A percentile compares a stretch with the other conserved stretches of the same genome.
Conservation (phyloP, 2,329 filamentous ascomycete species). For the Penicillium decumbens region DNA sequence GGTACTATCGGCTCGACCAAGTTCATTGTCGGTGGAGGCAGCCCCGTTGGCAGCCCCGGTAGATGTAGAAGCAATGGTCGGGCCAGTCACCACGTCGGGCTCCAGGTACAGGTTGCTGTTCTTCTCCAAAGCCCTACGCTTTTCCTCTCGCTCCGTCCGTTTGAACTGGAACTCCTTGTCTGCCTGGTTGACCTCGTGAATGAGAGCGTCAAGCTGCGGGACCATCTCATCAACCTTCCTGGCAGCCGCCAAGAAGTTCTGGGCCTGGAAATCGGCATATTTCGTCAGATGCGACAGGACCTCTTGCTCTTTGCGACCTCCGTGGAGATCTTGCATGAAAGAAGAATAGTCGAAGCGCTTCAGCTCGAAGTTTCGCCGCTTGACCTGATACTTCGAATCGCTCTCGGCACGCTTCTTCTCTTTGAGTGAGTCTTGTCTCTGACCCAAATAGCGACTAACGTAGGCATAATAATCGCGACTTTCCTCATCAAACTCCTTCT, state of each 20-base stretch:
- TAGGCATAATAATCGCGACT: constrained; percentile 98
- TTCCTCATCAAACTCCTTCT: constrained; percentile 96
- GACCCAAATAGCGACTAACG: constrained; percentile 90
- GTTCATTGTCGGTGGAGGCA: constrained; percentile 61
- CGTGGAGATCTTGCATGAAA: constrained; percentile 98
- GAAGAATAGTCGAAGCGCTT: constrained; percentile 98
- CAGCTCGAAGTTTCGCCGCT: constrained; percentile 89
- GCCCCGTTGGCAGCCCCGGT: constrained; percentile 45
- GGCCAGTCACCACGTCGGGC: constrained; percentile 55
- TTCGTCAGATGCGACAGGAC: constrained; percentile 90
- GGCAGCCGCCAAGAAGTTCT: constrained; percentile 72
- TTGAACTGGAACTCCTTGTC: constrained; percentile 97
- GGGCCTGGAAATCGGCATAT: constrained; percentile 86
- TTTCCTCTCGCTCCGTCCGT: constrained; percentile 90
- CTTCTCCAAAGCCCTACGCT: constrained; percentile 83
- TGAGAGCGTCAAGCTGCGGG: constrained; percentile 84
- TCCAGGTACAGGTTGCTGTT: constrained; percentile 70
- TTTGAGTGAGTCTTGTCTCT: constrained; percentile 91
- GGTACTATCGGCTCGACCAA: constrained; percentile 69
- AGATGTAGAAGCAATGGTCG: constrained; percentile 32
- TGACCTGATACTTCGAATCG: constrained; percentile 92
- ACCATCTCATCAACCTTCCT: constrained; percentile 83
- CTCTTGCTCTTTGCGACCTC: constrained; percentile 96
- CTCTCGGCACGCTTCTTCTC: constrained; percentile 95
- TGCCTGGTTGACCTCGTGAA: constrained; percentile 81